phyloP scores from a whole-genome alignment of 1,139 yeast species.

The Geotrichum carabidarum region DNA sequence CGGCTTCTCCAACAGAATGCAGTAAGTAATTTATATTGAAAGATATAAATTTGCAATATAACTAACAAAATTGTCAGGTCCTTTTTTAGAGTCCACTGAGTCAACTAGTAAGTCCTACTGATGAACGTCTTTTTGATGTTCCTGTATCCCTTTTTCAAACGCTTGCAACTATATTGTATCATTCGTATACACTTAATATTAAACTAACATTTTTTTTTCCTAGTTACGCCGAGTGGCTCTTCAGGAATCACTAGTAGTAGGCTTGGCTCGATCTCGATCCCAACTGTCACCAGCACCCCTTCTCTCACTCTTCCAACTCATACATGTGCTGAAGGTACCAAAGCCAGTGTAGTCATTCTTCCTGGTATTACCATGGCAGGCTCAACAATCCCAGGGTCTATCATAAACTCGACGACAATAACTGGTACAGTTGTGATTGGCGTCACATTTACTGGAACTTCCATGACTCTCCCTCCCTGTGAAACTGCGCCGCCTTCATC shows the following conservation, averaged over 20 bases:
- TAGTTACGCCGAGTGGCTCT: constrained; percentile 36
- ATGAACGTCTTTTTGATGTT: neutral
- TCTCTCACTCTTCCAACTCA: constrained; percentile 6
- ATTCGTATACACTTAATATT: neutral
- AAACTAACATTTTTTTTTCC: constrained; percentile 1
- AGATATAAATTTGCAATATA: constrained; percentile 20
- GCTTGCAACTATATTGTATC: neutral
- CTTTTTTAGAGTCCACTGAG: constrained; percentile 39
- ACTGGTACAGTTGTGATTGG: constrained; percentile 19
- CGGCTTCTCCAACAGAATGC: constrained; percentile 1
- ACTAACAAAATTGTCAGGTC: constrained; percentile 20
- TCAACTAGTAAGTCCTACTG: constrained; percentile 26
- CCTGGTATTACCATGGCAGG: constrained; percentile 18
- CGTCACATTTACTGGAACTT: constrained; percentile 21
- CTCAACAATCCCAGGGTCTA: constrained; percentile 20
- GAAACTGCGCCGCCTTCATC: constrained; percentile 13
- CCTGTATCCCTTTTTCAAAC: neutral
- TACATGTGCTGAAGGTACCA: constrained; percentile 16
- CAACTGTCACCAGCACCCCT: constrained; percentile 10
- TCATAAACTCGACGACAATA: neutral
- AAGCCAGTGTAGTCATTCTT: constrained; percentile 11
- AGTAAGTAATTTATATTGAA: constrained; percentile 11
- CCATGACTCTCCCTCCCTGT: constrained; percentile 19
- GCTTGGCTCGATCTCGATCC: constrained; percentile 28
- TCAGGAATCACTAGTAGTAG: constrained; percentile 36